Base-by-base conservation (phyloP, 2,329 filamentous ascomycete species). In the Ophiosphaerella korrae region DNA sequence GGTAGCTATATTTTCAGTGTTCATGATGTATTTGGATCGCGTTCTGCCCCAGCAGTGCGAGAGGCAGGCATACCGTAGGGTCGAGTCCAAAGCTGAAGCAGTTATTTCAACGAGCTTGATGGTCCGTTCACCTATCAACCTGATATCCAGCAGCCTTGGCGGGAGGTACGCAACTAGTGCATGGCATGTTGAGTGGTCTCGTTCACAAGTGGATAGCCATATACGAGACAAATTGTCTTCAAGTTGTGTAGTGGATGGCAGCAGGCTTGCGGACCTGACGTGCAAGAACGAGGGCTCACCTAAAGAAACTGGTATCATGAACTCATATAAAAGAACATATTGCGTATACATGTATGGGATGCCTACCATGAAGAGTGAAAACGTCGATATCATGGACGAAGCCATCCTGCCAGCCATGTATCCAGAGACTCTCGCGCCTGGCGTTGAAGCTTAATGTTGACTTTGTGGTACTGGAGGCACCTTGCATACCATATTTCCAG, bases 41-140 rank as follows among this genome's bases (percentile, higher is more conserved):
- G 24, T 32, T 5, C 23, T 16, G 24, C 34, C 43, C 43, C 34
- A 45, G 8, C 34, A 45, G 16, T 45, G 43, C 7, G 43, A 45
- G 5, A 45, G 23, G 29, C 43, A 45, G n/a, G 43, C 43, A 39
- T 45, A 37, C 12, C 14, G 23, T 9, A 8, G 9, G 11, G 7
- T 31, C 12, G 26, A 18, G 7, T 18, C 43, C 16, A 13, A 13
- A 18, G 18, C 18, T 18, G 18, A 18, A 18, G 18, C 18, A 21
- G 43, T 12, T 6, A 39, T 5, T 11, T 31, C 35, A 9, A 45
- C n/a, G 3, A 39, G 34, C 24, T 31, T 39, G 7, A 45, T 23
- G 11, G 26, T 39, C 3, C 14, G 7, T 18, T 26, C 18, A 14
- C 39, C 24, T 9, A 9, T 8, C 14, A 18, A 9, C 5, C 33